A percentile compares a stretch with the other conserved stretches of the same genome.
Evolutionary conservation across 2,329 filamentous ascomycete species (phyloP).

Genomic region (Stachybotrys chlorohalonatus): DNA sequence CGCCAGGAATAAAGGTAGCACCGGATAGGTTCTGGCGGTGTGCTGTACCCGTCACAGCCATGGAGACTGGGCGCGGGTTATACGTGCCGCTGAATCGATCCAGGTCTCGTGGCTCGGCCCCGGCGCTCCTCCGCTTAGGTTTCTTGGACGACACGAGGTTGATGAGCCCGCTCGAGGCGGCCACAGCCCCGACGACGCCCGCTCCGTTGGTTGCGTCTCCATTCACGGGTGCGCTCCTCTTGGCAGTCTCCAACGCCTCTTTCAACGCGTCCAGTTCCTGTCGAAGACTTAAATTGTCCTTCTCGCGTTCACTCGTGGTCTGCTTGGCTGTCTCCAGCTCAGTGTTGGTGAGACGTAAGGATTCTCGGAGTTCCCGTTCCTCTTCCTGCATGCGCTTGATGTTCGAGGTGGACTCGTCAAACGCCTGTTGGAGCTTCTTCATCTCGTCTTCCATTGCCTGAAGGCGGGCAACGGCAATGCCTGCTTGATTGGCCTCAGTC

Average conservation of each 20-base stretch:
- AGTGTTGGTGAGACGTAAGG: constrained; percentile 65
- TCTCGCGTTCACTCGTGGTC: constrained; percentile 67
- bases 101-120: constrained; percentile 72
- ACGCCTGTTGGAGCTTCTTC: constrained; percentile 78
- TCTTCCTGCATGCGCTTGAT: constrained; percentile 94
- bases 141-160: constrained; percentile 97
- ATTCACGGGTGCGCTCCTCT: constrained; percentile 66
- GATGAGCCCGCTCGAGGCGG: constrained; percentile 69
- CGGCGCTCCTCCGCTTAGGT: constrained; percentile 87
- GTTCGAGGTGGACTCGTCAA: constrained; percentile 82
- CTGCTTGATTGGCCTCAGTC: constrained; percentile 92
- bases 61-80: constrained; percentile 91
- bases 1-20: constrained; percentile 67
- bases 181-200: constrained; percentile 30
- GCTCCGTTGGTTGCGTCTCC: constrained; percentile 31
- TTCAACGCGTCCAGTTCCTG: constrained; percentile 86
- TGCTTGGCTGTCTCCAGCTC: constrained; percentile 75
- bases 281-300: constrained; percentile 74
- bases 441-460: constrained; percentile 93
- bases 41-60: constrained; percentile 67
- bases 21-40: constrained; percentile 65
- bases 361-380: constrained; percentile 77
- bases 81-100: constrained; percentile 89
- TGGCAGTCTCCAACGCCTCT: constrained; percentile 84
- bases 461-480: constrained; percentile 85